Conservation (phyloP, 495 filamentous ascomycete genomes). For the Durotheca rogersii region DNA sequence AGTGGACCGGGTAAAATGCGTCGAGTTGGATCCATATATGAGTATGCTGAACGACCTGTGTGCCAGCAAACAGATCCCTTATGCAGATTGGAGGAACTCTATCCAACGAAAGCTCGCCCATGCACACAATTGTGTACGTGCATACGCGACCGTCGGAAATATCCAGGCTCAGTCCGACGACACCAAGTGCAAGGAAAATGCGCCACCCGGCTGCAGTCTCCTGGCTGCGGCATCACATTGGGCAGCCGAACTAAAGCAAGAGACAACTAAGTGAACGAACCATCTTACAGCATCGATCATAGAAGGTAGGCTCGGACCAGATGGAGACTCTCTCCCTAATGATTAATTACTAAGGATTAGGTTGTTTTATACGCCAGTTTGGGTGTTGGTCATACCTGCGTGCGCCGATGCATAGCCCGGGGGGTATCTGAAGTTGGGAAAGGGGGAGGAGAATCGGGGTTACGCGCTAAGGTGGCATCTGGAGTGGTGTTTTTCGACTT, state of each 20-base stretch:
- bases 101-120: constrained; percentile 21
- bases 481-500: too few species aligned
- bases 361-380: too few species aligned
- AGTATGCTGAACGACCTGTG: constrained; percentile 12
- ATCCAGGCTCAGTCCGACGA: too few species aligned
- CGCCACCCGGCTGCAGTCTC: constrained; percentile 7
- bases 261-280: constrained; percentile 24
- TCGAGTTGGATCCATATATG: constrained; percentile 5
- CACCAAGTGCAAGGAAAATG: constrained; percentile 9
- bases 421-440: too few species aligned
- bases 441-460: too few species aligned
- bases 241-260: constrained; percentile 22
- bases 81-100: constrained; percentile 10
- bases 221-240: constrained; percentile 21
- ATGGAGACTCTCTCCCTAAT: constrained; percentile 5
- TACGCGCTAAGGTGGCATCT: too few species aligned
- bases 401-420: too few species aligned
- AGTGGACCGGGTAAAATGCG: constrained; percentile 27
- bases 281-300: constrained; percentile 14
- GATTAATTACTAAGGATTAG: too few species aligned
- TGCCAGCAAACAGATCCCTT: constrained; percentile 17
- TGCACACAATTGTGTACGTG: too few species aligned
- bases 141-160: constrained; percentile 20
- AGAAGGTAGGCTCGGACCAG: constrained; percentile 16
- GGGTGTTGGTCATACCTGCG: too few species aligned